These are phyloP conservation scores for Spongiforma sp. DNA, from an alignment of 1,284 basidiomycete species.

Conservation along the genomic window DNA sequence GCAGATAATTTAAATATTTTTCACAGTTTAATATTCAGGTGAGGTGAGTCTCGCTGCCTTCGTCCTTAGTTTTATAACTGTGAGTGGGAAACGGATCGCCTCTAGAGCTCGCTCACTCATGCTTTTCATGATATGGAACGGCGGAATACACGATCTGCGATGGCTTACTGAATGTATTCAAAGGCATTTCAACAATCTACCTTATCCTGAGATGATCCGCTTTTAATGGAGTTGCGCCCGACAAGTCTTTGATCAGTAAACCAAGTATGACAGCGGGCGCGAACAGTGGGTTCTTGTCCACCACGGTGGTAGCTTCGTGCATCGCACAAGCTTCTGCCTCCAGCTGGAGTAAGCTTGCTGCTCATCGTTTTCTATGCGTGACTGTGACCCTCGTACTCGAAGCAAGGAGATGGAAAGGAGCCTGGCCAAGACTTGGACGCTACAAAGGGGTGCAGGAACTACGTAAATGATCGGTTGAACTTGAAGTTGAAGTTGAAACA, in stretches of 20 bases:
- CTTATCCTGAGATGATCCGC: constrained; percentile 1
- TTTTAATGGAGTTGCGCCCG: not conserved
- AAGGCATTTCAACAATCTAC: not conserved
- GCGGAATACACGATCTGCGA: not conserved
- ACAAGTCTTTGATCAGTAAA: constrained; percentile 2
- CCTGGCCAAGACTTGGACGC: no score
- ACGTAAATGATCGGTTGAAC: no score
- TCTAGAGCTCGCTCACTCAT: no score
- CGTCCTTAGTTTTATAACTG: constrained; percentile 63
- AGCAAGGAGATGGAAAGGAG: no score
- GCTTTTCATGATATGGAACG: no score
- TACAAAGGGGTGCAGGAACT: no score
- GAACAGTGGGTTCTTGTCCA: constrained; percentile 53
- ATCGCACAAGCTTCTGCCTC: not conserved
- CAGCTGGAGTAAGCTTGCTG: constrained; percentile 12
- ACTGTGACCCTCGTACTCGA: no score
- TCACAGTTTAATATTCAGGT: constrained; percentile 49
- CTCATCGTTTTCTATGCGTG: no score
- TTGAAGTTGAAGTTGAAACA: no score
- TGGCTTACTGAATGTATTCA: not conserved
- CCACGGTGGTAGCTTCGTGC: constrained; percentile 43
- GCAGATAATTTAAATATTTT: not conserved
- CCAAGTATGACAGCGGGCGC: not conserved
- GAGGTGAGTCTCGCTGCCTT: not conserved
- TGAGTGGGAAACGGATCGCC: constrained; percentile 40